Evolutionary conservation across 2,329 filamentous ascomycete genomes (phyloP).

Genomic region (Calonectria leucothoes): DNA sequence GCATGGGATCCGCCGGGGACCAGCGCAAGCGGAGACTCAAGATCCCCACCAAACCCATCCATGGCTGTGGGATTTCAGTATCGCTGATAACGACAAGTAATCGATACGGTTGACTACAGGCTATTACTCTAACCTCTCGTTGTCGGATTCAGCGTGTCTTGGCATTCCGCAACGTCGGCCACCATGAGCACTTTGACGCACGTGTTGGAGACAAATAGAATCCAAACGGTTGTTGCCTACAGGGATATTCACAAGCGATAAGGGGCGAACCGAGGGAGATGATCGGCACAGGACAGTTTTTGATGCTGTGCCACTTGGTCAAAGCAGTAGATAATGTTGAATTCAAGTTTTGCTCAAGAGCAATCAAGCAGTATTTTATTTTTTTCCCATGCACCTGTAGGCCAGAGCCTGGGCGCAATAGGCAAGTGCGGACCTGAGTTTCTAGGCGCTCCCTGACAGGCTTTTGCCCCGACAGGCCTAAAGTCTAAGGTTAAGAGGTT

Average conservation of each 20-base stretch:
- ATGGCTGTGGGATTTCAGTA: conserved; percentile 14
- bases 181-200: not conserved
- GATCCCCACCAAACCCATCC: conserved; percentile 15
- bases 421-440: conserved; percentile 3
- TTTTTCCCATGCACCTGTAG: not conserved
- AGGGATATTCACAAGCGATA: not conserved
- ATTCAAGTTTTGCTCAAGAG: not conserved
- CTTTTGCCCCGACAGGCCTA: conserved; percentile 9
- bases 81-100: conserved; percentile 24
- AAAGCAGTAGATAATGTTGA: not conserved
- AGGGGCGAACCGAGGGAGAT: not conserved
- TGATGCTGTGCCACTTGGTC: not conserved
- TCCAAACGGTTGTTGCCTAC: not conserved
- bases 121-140: conserved; percentile 12
- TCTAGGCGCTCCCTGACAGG: conserved; percentile 8
- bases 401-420: not conserved
- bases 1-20: conserved; percentile 5
- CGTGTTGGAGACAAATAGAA: not conserved
- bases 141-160: conserved; percentile 1
- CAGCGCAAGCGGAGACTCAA: conserved; percentile 6
- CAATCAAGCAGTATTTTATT: not conserved
- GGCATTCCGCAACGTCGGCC: not conserved
- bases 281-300: not conserved
- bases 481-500: conserved; percentile 15
- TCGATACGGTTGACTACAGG: conserved; percentile 24